Conservation (phyloP, 805 yeast species). For the Spathaspora passalidarum region DNA sequence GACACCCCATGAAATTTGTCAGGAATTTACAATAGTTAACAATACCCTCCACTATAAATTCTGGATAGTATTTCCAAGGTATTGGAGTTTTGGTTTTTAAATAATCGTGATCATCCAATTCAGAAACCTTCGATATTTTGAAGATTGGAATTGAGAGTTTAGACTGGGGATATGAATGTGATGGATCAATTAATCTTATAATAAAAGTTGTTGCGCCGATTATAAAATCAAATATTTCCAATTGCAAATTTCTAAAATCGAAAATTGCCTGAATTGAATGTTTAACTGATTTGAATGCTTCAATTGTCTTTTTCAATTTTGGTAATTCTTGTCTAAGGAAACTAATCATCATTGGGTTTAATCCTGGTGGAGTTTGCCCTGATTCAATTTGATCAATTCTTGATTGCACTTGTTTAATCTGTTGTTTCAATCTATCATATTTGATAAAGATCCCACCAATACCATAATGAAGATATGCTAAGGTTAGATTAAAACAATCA, state of each 20-base stretch:
- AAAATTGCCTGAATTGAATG: conserved; percentile 65
- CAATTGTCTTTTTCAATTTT: conserved; percentile 37
- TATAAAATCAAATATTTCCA: conserved; percentile 71
- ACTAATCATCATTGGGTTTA: conserved; percentile 23
- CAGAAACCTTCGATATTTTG: conserved; percentile 58
- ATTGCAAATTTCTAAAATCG: conserved; percentile 52
- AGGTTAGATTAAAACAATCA: conserved; percentile 78
- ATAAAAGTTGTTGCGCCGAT: conserved; percentile 74
- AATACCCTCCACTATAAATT: conserved; percentile 78
- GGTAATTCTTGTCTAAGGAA: conserved; percentile 43
- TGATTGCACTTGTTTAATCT: conserved; percentile 47
- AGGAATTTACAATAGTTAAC: conserved; percentile 67
- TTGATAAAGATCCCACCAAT: conserved; percentile 69
- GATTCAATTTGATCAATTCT: conserved; percentile 46
- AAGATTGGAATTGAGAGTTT: conserved; percentile 51
- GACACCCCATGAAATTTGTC: conserved; percentile 52
- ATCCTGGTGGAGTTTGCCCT: conserved; percentile 22
- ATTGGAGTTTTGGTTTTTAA: conserved; percentile 61
- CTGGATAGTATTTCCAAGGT: conserved; percentile 85
- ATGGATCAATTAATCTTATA: conserved; percentile 69
- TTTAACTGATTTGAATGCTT: conserved; percentile 40
- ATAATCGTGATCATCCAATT: conserved; percentile 73
- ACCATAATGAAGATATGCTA: conserved; percentile 84
- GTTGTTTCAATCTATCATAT: conserved; percentile 51
- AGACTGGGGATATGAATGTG: conserved; percentile 56